Percentiles rank a stretch among this genome's conserved stretches.
phyloP scores from a whole-genome alignment of 2,329 filamentous ascomycete genomes.

The Chaetomium strumarium region DNA sequence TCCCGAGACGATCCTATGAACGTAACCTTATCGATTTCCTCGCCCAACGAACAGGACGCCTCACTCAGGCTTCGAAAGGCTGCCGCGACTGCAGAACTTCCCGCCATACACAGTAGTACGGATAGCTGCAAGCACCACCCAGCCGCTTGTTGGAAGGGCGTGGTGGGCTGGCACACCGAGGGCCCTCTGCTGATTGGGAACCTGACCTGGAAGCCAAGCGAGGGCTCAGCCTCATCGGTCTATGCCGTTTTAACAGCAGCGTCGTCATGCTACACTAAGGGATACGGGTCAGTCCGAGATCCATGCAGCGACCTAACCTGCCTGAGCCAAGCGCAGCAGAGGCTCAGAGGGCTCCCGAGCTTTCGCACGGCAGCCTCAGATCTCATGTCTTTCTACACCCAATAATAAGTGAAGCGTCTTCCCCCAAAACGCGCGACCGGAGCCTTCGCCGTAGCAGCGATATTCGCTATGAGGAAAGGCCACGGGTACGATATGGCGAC shows the following conservation, averaged over 20 bases:
- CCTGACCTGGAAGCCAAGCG: slow-evolving; percentile 10
- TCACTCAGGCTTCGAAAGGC: neutral
- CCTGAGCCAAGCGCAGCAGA: slow-evolving; percentile 11
- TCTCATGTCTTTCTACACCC: neutral
- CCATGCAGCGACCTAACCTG: slow-evolving; percentile 13
- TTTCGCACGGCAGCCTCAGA: slow-evolving; percentile 3
- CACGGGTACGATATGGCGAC: neutral
- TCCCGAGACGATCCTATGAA: neutral
- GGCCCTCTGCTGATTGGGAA: slow-evolving; percentile 6
- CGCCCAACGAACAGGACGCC: neutral
- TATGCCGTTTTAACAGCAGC: neutral
- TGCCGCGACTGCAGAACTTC: neutral
- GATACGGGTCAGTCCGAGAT: slow-evolving; percentile 17
- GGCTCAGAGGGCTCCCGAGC: neutral
- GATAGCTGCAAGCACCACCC: neutral
- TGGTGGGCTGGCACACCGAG: neutral
- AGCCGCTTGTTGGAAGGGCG: neutral
- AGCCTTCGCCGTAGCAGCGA: neutral
- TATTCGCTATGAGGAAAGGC: neutral
- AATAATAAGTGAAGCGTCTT: neutral
- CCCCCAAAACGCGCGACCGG: neutral
- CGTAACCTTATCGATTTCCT: neutral
- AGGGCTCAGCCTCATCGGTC: slow-evolving; percentile 21
- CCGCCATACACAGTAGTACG: no score
- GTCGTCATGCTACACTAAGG: slow-evolving; percentile 1